Evolutionary conservation across 805 yeast genomes (phyloP), one percentile per base, ranked within the genome.

Genomic region (Candida tibetensis): DNA sequence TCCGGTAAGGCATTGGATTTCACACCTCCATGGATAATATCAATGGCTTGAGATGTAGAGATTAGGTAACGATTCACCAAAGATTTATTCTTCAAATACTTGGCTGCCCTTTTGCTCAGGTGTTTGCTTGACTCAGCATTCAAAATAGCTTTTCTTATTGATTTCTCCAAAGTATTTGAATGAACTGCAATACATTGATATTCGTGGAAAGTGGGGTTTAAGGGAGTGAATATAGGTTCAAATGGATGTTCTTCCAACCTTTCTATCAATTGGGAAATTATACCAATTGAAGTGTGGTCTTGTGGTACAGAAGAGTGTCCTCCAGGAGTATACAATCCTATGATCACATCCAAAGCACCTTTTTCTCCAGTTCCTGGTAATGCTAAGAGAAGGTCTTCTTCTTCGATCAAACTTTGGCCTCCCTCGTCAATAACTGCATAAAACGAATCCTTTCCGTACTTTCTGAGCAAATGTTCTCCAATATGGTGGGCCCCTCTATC

Each of bases 1-100:
- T 85, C 91, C 2, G 95, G 95, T 32, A 85, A 62, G 1, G 93
- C 89, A 52, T 85, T 85, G 17, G 81, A 71, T 60, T 85, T 85
- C 41, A 79, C 73, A 30, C 95, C 95, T 19, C 93, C 93, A 9
- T 61, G 53, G 42, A 86, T 68, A 17, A 81, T 70, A 51, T 82
- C 88, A 32, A 75, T 69, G 0, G 91, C 84, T 58, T 79, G 86
- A 4, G 86, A 72, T 0, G 91, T 83, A 37, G 71, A 65, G 17
- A 81, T 60, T 35, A 74, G 55, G 44, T 71, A 76, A 40, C 66
- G 59, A 17, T 23, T 35, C 8, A 37, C 15, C 34, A 46, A 41
- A n/a, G 41, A 57, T 34, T 32, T 36, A 28, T 37, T 52, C 15
- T 44, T 34, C 57, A 45, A 54, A 41, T 34, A 64, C 18, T 62